phyloP scores from a whole-genome alignment of 495 filamentous ascomycete species.

The Thozetella sp. region DNA sequence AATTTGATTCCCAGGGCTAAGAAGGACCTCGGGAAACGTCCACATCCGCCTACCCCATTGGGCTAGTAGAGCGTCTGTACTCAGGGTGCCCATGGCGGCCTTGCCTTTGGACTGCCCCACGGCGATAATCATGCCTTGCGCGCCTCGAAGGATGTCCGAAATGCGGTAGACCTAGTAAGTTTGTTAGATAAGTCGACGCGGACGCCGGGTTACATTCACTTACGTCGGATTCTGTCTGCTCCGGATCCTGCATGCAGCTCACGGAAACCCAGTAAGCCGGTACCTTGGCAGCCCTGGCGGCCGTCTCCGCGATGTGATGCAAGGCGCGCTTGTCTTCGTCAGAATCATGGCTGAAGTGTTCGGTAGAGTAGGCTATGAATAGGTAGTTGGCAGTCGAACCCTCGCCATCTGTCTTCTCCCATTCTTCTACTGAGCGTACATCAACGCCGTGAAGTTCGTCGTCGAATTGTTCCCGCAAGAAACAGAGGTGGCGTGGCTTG shows the following conservation, averaged over 20 bases:
- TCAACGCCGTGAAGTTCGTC: background rate
- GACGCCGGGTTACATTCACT: too few relatives aligned
- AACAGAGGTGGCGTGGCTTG: constrained; percentile 12
- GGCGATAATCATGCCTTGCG: constrained; percentile 10
- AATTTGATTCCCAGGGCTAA: constrained; percentile 23
- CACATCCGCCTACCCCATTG: constrained; percentile 47
- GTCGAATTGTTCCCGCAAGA: constrained; percentile 4
- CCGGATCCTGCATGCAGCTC: background rate
- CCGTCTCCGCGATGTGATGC: constrained; percentile 7
- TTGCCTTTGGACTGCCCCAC: background rate
- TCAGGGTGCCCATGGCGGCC: too few relatives aligned
- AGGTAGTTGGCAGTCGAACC: constrained; percentile 5
- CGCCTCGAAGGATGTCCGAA: constrained; percentile 13
- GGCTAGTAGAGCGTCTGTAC: constrained; percentile 5
- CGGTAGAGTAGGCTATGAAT: constrained; percentile 13
- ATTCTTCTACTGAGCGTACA: constrained; percentile 3
- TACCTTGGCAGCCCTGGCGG: constrained; percentile 5
- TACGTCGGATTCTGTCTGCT: too few relatives aligned
- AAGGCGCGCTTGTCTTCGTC: constrained; percentile 5
- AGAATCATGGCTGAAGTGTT: constrained; percentile 8
- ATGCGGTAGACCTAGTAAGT: constrained; percentile 16
- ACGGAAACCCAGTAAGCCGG: constrained; percentile 7
- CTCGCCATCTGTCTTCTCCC: background rate
- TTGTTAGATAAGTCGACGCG: too few relatives aligned
- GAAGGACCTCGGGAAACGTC: constrained; percentile 48